phyloP scores from a whole-genome alignment of 225 moss, liverwort and hornwort species.

The Bryum argenteum region DNA sequence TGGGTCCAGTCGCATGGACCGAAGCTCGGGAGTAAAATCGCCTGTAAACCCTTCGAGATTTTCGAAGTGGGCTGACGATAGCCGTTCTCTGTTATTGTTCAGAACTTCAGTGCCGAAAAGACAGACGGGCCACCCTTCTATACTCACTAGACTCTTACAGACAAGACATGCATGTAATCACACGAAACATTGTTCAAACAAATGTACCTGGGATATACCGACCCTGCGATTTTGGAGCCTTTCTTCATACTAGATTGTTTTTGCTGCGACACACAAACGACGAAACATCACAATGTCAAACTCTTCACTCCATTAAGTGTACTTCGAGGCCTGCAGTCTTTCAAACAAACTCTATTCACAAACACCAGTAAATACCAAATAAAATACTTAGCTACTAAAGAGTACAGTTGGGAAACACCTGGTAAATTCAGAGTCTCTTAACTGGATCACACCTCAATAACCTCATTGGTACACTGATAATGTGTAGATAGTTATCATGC shows the following conservation, averaged over 20 bases:
- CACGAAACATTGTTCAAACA: background rate
- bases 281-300: constrained; percentile 13
- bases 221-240: background rate
- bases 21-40: constrained; percentile 55
- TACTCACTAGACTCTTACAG: too few species aligned
- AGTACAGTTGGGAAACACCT: too few species aligned
- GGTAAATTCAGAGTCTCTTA: too few species aligned
- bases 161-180: too few species aligned
- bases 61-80: constrained; percentile 58
- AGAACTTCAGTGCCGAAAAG: constrained; percentile 39
- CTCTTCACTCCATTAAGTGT: too few species aligned
- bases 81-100: constrained; percentile 59
- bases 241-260: constrained; percentile 27
- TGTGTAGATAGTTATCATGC: too few species aligned
- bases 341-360: too few species aligned
- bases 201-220: constrained; percentile 39
- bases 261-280: constrained; percentile 37
- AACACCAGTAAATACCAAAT: too few species aligned
- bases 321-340: too few species aligned
- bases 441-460: too few species aligned
- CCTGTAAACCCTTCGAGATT: constrained; percentile 67
- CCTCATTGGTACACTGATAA: too few species aligned
- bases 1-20: constrained; percentile 42
- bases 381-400: too few species aligned
- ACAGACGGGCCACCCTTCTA: background rate